These are phyloP conservation scores for Endoconidiophora laricicola DNA, from an alignment of 2,329 filamentous ascomycete genomes.

Conservation along the genomic window DNA sequence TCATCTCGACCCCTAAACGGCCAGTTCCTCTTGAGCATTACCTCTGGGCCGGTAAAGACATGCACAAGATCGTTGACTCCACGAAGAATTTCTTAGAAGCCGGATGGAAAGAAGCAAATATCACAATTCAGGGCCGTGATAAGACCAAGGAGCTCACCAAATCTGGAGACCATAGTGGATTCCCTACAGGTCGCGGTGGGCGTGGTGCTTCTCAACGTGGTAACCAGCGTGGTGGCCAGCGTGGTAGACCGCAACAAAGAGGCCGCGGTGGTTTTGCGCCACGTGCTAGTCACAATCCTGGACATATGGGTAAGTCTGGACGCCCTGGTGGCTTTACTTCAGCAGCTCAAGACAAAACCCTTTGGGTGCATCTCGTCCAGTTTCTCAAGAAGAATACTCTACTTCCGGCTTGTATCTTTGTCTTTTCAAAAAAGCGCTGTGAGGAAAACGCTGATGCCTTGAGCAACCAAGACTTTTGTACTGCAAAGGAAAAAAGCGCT, in stretches of 20 bases:
- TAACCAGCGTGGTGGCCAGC: slow-evolving; percentile 22
- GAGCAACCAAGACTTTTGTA: slow-evolving; percentile 90
- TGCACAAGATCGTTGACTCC: slow-evolving; percentile 85
- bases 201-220: slow-evolving; percentile 17
- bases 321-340: slow-evolving; percentile 74
- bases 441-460: slow-evolving; percentile 94
- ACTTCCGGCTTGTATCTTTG: slow-evolving; percentile 88
- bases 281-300: slow-evolving; percentile 45
- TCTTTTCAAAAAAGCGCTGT: slow-evolving; percentile 95
- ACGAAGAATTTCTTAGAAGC: slow-evolving; percentile 84
- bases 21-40: slow-evolving; percentile 93
- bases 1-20: slow-evolving; percentile 91
- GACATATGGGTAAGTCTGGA: slow-evolving; percentile 81
- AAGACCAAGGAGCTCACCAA: slow-evolving; percentile 28
- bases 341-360: slow-evolving; percentile 82
- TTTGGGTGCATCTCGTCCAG: slow-evolving; percentile 93
- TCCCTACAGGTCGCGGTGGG: slow-evolving; percentile 16
- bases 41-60: slow-evolving; percentile 83
- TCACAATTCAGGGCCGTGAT: slow-evolving; percentile 64
- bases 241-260: slow-evolving; percentile 27
- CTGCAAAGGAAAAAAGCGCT: slow-evolving; percentile 81
- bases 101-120: slow-evolving; percentile 89
- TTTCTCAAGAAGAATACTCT: slow-evolving; percentile 75
- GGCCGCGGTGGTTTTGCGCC: slow-evolving; percentile 36
- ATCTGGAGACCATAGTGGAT: slow-evolving; percentile 16